These are phyloP conservation scores for Funneliformis mosseae DNA, from an alignment of 192 early-diverging fungal species.

Conservation along the genomic window DNA sequence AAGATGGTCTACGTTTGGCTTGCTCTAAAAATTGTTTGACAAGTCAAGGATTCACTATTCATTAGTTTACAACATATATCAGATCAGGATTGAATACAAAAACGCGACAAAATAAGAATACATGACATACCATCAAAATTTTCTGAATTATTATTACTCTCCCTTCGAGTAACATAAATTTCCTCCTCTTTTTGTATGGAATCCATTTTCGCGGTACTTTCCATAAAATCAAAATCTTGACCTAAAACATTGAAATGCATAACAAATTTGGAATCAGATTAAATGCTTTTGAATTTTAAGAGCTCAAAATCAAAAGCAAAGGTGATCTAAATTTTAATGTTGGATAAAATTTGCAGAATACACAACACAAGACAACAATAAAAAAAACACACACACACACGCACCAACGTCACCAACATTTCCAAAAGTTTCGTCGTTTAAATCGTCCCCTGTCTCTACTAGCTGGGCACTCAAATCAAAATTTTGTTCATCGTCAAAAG, in stretches of 20 bases:
- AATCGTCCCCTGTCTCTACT: constrained; percentile 67
- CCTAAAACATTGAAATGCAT: constrained; percentile 31
- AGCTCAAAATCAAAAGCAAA: background rate
- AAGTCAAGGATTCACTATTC: no score
- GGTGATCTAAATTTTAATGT: background rate
- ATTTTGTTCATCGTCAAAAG: constrained; percentile 63
- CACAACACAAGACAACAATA: constrained; percentile 12
- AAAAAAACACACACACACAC: background rate
- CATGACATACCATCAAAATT: constrained; percentile 34
- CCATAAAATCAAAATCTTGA: constrained; percentile 75
- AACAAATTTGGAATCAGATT: background rate
- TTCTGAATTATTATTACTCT: constrained; percentile 29
- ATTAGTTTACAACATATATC: background rate
- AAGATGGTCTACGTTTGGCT: constrained; percentile 10
- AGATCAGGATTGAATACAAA: background rate
- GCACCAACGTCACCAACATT: constrained; percentile 52
- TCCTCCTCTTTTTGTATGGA: constrained; percentile 55
- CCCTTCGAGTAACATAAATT: constrained; percentile 48
- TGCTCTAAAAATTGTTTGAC: background rate
- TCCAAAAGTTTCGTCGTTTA: constrained; percentile 78
- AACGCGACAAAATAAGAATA: background rate
- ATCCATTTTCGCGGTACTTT: constrained; percentile 54
- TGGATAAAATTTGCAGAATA: background rate
- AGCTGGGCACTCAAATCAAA: constrained; percentile 62
- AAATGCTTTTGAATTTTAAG: background rate